Base-by-base conservation (phyloP, 2,329 filamentous ascomycete genomes). In the Penicillium italicum region DNA sequence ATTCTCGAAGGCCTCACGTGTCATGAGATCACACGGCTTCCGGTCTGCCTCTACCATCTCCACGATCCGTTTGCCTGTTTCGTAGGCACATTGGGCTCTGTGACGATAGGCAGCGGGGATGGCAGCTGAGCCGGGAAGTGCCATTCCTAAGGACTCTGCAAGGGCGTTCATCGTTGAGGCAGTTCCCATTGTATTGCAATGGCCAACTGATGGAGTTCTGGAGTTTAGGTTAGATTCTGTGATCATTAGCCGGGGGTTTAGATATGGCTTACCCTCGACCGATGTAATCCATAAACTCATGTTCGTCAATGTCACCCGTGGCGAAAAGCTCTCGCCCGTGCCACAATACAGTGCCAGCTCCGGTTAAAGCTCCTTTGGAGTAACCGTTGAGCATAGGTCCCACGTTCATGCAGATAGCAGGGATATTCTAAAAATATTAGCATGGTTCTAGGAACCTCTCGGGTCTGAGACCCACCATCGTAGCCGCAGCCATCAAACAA, bases 141-240 rank as follows among this genome's bases (percentile, higher is more conserved):
- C 77, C 76, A 82, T 81, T 33, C 80, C 80, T 4, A 82, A 69
- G 3, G 79, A 78, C 62, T 82, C 79, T 46, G 79, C 78, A 2
- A 81, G 72, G 1, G 79, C 77, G 58, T 81, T 81, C 78, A 82
- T 80, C 0, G 79, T 81, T 7, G 76, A 78, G 2, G 79, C 79
- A 16, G 79, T 82, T 45, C 79, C 79, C 79, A 82, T 81, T 16
- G 78, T 81, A 62, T 81, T 81, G 63, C 79, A 82, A 58, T 80
- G 78, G 36, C 77, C 79, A 7, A 70, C 75, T 2, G 75, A 79
- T 1, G 77, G 78, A 11, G 77, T 76, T 24, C 76, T 76, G 14
- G 20, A 14, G 11, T 7, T 33, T 14, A 8, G 3, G n/a, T 55
- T 45, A 55, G 53, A 18, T 33, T 20, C 20, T 14, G n/a, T 24